These are phyloP conservation scores for Diplosphaera chodatii DNA, from an alignment of 139 green algal genomes.

Conservation along the genomic window DNA sequence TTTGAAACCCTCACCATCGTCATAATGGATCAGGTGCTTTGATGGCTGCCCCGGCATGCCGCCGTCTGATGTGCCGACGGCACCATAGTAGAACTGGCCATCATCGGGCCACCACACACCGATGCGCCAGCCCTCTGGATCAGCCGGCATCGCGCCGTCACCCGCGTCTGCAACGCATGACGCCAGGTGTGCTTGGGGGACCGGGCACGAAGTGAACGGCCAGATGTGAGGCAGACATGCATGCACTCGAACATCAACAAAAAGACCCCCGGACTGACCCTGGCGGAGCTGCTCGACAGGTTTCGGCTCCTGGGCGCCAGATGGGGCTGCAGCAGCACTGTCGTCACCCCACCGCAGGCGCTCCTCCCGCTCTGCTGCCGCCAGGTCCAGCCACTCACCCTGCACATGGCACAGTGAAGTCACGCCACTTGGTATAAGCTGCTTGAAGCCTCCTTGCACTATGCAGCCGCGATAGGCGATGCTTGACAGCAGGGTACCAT, in stretches of 20 bases:
- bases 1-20: conserved; percentile 35
- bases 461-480: no score
- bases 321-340: conserved; percentile 10
- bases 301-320: background rate
- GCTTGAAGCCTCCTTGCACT: no score
- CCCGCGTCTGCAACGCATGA: background rate
- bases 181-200: background rate
- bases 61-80: background rate
- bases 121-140: conserved; percentile 22
- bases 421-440: no score
- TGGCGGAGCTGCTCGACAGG: background rate
- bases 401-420: conserved; percentile 5
- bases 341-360: conserved; percentile 50
- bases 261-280: background rate
- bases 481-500: no score
- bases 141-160: background rate
- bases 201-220: no score
- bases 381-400: conserved; percentile 39
- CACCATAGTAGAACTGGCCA: conserved; percentile 35
- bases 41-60: background rate
- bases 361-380: conserved; percentile 27
- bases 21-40: conserved; percentile 45
- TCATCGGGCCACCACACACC: conserved; percentile 28
- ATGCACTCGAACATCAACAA: no score
- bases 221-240: no score